A percentile compares a stretch with the other conserved stretches of the same genome.
Evolutionary conservation across 257 asterid species (phyloP).

Genomic region (Nicotiana undulata): DNA sequence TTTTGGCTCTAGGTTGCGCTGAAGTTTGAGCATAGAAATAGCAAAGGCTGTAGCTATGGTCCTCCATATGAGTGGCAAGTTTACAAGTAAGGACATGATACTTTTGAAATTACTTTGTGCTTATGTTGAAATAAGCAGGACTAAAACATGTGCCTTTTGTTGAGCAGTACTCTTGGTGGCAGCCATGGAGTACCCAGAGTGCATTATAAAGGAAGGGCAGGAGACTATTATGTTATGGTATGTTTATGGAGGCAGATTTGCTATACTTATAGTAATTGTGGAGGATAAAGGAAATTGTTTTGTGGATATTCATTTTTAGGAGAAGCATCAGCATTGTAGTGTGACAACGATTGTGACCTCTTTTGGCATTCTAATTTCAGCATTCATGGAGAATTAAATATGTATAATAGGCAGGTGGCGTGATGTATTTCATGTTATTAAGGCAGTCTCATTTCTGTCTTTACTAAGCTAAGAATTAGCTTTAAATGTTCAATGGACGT

Average conservation of each 20-base stretch:
- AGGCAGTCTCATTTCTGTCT: neutral
- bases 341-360: neutral
- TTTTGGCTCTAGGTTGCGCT: constrained; percentile 28
- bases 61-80: constrained; percentile 48
- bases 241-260: neutral
- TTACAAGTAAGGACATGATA: constrained; percentile 31
- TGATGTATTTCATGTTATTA: neutral
- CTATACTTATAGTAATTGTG: neutral
- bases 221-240: constrained; percentile 45
- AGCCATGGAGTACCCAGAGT: constrained; percentile 43
- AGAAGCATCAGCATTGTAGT: neutral
- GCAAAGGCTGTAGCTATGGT: constrained; percentile 47
- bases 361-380: neutral
- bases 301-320: neutral
- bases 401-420: neutral
- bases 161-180: constrained; percentile 39
- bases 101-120: neutral
- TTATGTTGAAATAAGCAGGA: neutral
- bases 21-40: constrained; percentile 42
- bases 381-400: neutral
- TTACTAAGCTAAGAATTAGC: neutral
- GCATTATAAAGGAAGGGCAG: constrained; percentile 40
- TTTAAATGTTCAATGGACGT: neutral
- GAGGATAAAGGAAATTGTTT: neutral
- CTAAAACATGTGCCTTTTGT: neutral